These are phyloP conservation scores for Calcarisporium arbuscula DNA, from an alignment of 2,329 filamentous ascomycete species.

Conservation along the genomic window DNA sequence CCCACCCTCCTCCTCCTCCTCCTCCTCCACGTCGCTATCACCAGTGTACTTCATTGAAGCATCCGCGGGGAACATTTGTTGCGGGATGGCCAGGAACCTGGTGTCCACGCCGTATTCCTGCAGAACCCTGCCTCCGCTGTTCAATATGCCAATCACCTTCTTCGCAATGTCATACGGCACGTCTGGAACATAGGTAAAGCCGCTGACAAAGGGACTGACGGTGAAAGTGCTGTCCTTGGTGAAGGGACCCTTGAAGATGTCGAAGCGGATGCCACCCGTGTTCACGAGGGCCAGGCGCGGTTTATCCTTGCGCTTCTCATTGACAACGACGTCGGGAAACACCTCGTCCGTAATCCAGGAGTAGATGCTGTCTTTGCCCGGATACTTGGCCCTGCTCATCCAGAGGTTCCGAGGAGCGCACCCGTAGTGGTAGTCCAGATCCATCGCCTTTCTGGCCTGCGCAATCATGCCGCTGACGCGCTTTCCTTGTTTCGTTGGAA, in stretches of 20 bases:
- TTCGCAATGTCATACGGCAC: slow-evolving; percentile 73
- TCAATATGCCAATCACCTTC: slow-evolving; percentile 57
- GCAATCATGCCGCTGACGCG: slow-evolving; percentile 67
- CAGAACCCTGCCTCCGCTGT: slow-evolving; percentile 47
- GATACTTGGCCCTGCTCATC: slow-evolving; percentile 74
- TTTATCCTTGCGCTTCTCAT: slow-evolving; percentile 49
- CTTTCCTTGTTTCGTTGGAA: slow-evolving; percentile 67
- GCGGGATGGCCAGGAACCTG: slow-evolving; percentile 43
- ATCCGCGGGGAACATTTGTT: slow-evolving; percentile 28
- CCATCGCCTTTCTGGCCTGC: slow-evolving; percentile 60
- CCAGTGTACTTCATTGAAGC: too few species aligned
- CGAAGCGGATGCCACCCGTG: slow-evolving; percentile 87
- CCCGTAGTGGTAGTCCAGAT: slow-evolving; percentile 70
- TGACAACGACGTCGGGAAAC: slow-evolving; percentile 60
- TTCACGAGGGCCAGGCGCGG: slow-evolving; percentile 74
- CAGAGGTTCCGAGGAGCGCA: slow-evolving; percentile 77
- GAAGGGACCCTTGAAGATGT: slow-evolving; percentile 88
- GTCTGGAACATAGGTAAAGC: slow-evolving; percentile 68
- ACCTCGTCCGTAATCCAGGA: slow-evolving; percentile 72
- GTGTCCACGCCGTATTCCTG: slow-evolving; percentile 22
- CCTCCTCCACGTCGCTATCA: slow-evolving; percentile 4
- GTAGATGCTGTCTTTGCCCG: slow-evolving; percentile 68
- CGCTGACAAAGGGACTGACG: slow-evolving; percentile 80
- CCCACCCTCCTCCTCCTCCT: slow-evolving; percentile 10
- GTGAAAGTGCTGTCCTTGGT: slow-evolving; percentile 82